phyloP scores from a whole-genome alignment of 1,284 basidiomycete genomes.

The Ceratobasidium sp. region DNA sequence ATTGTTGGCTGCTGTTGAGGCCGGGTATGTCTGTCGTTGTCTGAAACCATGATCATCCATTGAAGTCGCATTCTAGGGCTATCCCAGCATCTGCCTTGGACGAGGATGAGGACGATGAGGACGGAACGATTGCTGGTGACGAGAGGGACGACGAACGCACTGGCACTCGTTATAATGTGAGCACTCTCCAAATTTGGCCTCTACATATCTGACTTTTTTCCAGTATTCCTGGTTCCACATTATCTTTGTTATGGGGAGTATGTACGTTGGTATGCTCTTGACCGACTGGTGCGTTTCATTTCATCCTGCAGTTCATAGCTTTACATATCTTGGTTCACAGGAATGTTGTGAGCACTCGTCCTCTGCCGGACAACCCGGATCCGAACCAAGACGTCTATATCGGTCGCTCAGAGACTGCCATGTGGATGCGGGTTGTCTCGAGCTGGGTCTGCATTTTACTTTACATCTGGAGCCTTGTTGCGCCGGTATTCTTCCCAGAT shows the following conservation, averaged over 20 bases:
- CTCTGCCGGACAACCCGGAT: slow-evolving; percentile 57
- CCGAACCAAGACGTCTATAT: slow-evolving; percentile 84
- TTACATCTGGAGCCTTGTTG: slow-evolving; percentile 90
- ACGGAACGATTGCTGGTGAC: slow-evolving; percentile 76
- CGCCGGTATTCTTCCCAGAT: slow-evolving; percentile 89
- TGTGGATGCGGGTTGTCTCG: slow-evolving; percentile 99
- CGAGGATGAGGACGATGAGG: slow-evolving; percentile 79
- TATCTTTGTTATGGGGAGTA: slow-evolving; percentile 94
- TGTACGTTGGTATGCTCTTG: slow-evolving; percentile 98
- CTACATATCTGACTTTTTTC: background rate
- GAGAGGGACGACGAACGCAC: slow-evolving; percentile 90
- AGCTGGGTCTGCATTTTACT: slow-evolving; percentile 92
- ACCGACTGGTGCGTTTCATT: slow-evolving; percentile 86
- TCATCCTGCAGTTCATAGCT: slow-evolving; percentile 29
- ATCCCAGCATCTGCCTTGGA: slow-evolving; percentile 93
- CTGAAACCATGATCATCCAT: background rate
- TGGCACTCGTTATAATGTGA: slow-evolving; percentile 96
- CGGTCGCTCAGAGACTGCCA: slow-evolving; percentile 92
- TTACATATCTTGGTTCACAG: slow-evolving; percentile 52
- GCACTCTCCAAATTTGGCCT: slow-evolving; percentile 44
- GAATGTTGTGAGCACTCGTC: slow-evolving; percentile 68
- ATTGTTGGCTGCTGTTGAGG: slow-evolving; percentile 92
- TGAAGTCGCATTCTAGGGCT: slow-evolving; percentile 59
- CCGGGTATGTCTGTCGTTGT: slow-evolving; percentile 64
- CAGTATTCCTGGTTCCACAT: slow-evolving; percentile 99